phyloP scores from a whole-genome alignment of 257 asterid genomes.

The Striga asiatica region DNA sequence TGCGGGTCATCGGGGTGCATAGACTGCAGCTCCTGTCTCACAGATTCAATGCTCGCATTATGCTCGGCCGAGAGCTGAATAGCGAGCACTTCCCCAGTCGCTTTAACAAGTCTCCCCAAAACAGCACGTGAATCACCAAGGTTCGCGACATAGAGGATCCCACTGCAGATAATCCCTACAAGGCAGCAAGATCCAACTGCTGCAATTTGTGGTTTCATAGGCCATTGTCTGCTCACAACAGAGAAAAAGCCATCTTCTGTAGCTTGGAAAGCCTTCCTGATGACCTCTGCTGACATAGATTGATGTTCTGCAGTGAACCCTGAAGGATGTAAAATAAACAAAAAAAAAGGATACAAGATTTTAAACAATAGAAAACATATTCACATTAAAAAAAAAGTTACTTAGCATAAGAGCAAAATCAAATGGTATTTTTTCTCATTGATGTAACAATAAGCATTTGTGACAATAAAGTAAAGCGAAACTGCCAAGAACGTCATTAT shows the following conservation, averaged over 20 bases:
- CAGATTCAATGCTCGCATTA: slow-evolving; percentile 62
- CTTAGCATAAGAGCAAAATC: no score
- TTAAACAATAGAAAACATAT: neutral
- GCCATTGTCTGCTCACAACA: slow-evolving; percentile 50
- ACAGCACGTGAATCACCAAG: slow-evolving; percentile 86
- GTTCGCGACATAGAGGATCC: slow-evolving; percentile 62
- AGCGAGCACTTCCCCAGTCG: slow-evolving; percentile 60
- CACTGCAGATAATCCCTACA: slow-evolving; percentile 64
- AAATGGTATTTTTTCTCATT: no score
- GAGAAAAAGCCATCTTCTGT: slow-evolving; percentile 62
- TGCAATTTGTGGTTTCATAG: slow-evolving; percentile 58
- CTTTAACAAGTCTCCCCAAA: slow-evolving; percentile 60
- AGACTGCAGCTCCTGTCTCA: slow-evolving; percentile 61
- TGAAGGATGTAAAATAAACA: slow-evolving; percentile 12
- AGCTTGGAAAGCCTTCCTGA: slow-evolving; percentile 53
- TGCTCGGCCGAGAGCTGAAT: slow-evolving; percentile 70
- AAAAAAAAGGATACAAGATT: neutral
- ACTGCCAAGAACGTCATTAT: neutral
- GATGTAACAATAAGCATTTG: neutral
- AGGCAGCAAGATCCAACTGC: slow-evolving; percentile 88
- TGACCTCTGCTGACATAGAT: slow-evolving; percentile 53
- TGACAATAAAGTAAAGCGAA: neutral
- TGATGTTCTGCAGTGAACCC: slow-evolving; percentile 55
- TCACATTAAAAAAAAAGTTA: no score
- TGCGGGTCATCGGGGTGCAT: slow-evolving; percentile 78